A percentile compares a stretch with the other conserved stretches of the same genome.
phyloP scores from a whole-genome alignment of 306 rosid species.

The Mimosa pudica region DNA sequence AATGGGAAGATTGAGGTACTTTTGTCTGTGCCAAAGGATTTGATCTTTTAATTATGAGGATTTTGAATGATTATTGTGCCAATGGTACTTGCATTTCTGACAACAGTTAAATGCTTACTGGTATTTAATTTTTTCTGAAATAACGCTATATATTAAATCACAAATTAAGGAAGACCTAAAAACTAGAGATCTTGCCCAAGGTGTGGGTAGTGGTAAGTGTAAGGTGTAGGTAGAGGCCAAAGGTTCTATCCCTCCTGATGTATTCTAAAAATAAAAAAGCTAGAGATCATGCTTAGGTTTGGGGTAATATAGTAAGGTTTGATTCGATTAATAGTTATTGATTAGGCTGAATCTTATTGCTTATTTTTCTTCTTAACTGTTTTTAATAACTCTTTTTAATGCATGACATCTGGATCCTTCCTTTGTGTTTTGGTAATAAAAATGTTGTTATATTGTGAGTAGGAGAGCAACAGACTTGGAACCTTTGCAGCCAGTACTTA shows the following conservation, averaged over 20 bases:
- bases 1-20: constrained; percentile 89
- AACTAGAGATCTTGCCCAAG: not conserved
- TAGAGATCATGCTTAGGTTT: constrained; percentile 4
- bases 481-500: constrained; percentile 91
- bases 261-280: not conserved
- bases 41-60: constrained; percentile 32
- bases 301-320: constrained; percentile 10
- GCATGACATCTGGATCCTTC: constrained; percentile 21
- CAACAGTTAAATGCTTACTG: not conserved
- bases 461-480: constrained; percentile 86
- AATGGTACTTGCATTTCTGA: constrained; percentile 19
- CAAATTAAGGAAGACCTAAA: constrained; percentile 22
- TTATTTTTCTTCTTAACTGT: constrained; percentile 16
- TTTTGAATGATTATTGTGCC: constrained; percentile 30
- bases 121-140: not conserved
- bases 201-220: not conserved
- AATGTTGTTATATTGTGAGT: constrained; percentile 24
- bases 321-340: constrained; percentile 12
- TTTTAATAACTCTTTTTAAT: constrained; percentile 26
- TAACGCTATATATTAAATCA: constrained; percentile 7
- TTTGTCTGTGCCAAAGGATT: constrained; percentile 24
- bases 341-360: constrained; percentile 27
- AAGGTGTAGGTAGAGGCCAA: not conserved
- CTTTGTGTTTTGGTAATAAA: constrained; percentile 9
- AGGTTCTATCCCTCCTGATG: not conserved